A percentile compares a stretch with the other conserved stretches of the same genome.
Conservation (phyloP, 495 filamentous ascomycete species). For the Evansstolkia leycettana region DNA sequence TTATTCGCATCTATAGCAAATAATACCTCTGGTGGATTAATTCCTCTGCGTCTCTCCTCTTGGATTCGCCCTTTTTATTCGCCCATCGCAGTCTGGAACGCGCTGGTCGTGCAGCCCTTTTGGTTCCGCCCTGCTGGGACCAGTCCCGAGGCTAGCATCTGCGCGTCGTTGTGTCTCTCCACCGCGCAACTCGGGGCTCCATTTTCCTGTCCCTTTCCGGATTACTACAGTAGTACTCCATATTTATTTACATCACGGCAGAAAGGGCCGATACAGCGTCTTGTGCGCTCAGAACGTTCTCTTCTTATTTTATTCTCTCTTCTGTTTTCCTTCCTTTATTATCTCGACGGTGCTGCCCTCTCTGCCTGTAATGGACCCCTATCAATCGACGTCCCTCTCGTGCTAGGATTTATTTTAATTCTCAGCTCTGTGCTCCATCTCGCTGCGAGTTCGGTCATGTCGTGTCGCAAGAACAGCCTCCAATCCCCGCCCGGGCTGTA, state of each 20-base stretch:
- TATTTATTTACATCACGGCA: neutral
- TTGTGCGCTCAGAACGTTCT: too few relatives aligned
- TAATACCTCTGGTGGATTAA: too few relatives aligned
- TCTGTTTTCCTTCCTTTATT: too few relatives aligned
- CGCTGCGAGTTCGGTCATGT: constrained; percentile 16
- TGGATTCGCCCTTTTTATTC: neutral
- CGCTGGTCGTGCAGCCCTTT: neutral
- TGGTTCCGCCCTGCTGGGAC: constrained; percentile 18
- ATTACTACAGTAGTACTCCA: too few relatives aligned
- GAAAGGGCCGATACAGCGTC: too few relatives aligned
- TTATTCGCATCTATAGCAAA: too few relatives aligned
- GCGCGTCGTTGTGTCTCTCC: neutral
- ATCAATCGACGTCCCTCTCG: too few relatives aligned
- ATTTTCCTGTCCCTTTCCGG: neutral
- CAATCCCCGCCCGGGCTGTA: constrained; percentile 18
- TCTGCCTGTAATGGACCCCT: neutral
- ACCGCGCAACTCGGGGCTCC: neutral
- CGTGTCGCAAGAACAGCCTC: constrained; percentile 17
- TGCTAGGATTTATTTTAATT: too few relatives aligned
- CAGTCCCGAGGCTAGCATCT: constrained; percentile 6
- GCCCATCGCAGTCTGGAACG: neutral
- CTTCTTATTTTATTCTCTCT: too few relatives aligned
- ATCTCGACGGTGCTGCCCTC: too few relatives aligned
- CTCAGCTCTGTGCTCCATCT: too few relatives aligned
- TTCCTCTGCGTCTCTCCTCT: constrained; percentile 2